A percentile compares a stretch with the other conserved stretches of the same genome.
Evolutionary conservation across 306 rosid genomes (phyloP).

Genomic region (Rubus idaeus): DNA sequence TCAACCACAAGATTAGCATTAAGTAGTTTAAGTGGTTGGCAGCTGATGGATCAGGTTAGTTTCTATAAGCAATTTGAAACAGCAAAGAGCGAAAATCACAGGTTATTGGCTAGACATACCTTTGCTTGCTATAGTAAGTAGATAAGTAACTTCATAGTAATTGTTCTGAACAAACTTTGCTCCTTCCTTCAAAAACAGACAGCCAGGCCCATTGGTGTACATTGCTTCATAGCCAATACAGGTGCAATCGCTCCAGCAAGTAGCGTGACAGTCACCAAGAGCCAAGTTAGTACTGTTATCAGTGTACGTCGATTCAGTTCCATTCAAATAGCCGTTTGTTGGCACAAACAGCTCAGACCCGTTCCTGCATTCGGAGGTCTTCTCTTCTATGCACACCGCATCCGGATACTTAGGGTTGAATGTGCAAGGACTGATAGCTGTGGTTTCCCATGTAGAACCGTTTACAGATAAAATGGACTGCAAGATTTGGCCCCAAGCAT

Average conservation of each 20-base stretch:
- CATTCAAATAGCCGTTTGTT: slow-evolving; percentile 9
- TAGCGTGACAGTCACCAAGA: slow-evolving; percentile 28
- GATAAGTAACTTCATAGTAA: slow-evolving; percentile 7
- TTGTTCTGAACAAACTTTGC: neutral
- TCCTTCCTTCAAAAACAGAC: slow-evolving; percentile 8
- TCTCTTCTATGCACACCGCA: slow-evolving; percentile 26
- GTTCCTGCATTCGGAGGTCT: slow-evolving; percentile 26
- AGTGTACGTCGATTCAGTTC: neutral
- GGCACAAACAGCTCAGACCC: slow-evolving; percentile 23
- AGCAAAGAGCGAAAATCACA: neutral
- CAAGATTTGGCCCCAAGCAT: slow-evolving; percentile 32
- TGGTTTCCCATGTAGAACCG: slow-evolving; percentile 22
- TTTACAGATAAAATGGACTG: slow-evolving; percentile 10
- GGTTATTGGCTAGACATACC: slow-evolving; percentile 1
- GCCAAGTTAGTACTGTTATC: slow-evolving; percentile 15
- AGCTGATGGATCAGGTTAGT: neutral
- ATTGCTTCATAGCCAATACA: slow-evolving; percentile 18
- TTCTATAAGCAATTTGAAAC: neutral
- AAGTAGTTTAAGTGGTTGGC: neutral
- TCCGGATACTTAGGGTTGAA: slow-evolving; percentile 13
- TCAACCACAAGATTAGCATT: neutral
- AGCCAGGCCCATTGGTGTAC: slow-evolving; percentile 25
- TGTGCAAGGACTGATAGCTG: slow-evolving; percentile 11
- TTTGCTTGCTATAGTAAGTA: neutral
- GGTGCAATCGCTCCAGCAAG: slow-evolving; percentile 37